These are phyloP conservation scores for Crotalaria pallida DNA, from an alignment of 306 rosid species.

Conservation along the genomic window DNA sequence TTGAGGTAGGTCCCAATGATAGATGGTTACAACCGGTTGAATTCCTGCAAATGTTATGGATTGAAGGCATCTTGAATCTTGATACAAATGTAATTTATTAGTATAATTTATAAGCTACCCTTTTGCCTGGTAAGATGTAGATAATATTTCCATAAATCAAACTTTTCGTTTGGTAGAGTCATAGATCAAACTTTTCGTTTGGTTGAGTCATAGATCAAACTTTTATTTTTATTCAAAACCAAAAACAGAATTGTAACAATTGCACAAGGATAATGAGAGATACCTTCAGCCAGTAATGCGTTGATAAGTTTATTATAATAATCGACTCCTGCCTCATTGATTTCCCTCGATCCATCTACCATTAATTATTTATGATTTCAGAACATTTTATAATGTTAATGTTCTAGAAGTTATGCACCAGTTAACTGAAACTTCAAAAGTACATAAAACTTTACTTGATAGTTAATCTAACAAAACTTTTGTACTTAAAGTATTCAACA, in stretches of 20 bases:
- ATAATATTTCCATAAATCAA: background rate
- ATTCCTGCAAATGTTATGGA: slow-evolving; percentile 43
- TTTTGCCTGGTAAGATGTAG: background rate
- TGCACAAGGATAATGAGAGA: background rate
- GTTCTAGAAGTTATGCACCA: background rate
- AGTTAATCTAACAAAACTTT: background rate
- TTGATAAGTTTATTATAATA: slow-evolving; percentile 80
- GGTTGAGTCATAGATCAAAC: too few species aligned
- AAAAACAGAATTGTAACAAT: background rate
- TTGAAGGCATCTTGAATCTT: background rate
- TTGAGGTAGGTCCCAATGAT: slow-evolving; percentile 98
- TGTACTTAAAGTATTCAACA: background rate
- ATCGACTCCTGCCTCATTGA: slow-evolving; percentile 76
- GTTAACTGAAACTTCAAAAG: background rate
- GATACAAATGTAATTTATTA: background rate
- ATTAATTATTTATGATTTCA: slow-evolving; percentile 6
- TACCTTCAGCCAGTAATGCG: slow-evolving; percentile 76
- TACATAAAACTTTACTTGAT: background rate
- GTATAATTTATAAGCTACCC: background rate
- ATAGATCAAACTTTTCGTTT: too few species aligned
- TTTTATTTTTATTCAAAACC: background rate
- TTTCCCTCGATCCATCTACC: slow-evolving; percentile 68
- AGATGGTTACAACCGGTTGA: slow-evolving; percentile 83
- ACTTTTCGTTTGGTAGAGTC: background rate
- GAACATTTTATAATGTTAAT: background rate